Conservation (phyloP, 1,139 yeast genomes). For the Candida tetrigidarum region DNA sequence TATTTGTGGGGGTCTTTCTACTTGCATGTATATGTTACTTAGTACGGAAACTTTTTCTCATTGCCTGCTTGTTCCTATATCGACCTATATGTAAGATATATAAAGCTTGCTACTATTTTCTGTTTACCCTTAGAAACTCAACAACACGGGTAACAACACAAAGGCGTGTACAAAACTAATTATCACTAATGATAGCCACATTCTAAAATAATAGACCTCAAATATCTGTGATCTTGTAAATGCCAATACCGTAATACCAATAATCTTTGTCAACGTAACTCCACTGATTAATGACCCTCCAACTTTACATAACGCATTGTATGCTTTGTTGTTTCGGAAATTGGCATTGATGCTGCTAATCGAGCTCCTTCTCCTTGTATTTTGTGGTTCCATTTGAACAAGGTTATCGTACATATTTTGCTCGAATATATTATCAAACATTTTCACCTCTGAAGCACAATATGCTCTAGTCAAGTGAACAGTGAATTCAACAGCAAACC, state of each 20-base stretch:
- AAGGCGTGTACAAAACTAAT: constrained; percentile 82
- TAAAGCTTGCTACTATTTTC: too few species aligned
- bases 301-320: constrained; percentile 67
- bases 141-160: constrained; percentile 73
- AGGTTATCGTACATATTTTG: constrained; percentile 20
- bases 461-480: constrained; percentile 85
- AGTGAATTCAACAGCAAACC: constrained; percentile 92
- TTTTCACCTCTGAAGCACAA: constrained; percentile 30
- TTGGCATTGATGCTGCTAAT: constrained; percentile 13
- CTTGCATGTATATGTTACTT: too few species aligned
- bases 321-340: constrained; percentile 32
- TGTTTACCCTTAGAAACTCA: constrained; percentile 50
- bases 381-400: constrained; percentile 15
- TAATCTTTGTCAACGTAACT: constrained; percentile 83
- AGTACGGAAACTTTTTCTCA: neutral
- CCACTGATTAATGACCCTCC: constrained; percentile 93
- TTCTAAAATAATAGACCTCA: constrained; percentile 88
- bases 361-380: constrained; percentile 8
- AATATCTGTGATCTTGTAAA: constrained; percentile 87
- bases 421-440: constrained; percentile 19
- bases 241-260: constrained; percentile 86
- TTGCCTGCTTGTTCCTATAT: neutral
- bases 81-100: neutral
- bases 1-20: too few species aligned
- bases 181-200: constrained; percentile 88